Evolutionary conservation across 2,329 filamentous ascomycete genomes (phyloP).

Genomic region (Nothophoma quercina): DNA sequence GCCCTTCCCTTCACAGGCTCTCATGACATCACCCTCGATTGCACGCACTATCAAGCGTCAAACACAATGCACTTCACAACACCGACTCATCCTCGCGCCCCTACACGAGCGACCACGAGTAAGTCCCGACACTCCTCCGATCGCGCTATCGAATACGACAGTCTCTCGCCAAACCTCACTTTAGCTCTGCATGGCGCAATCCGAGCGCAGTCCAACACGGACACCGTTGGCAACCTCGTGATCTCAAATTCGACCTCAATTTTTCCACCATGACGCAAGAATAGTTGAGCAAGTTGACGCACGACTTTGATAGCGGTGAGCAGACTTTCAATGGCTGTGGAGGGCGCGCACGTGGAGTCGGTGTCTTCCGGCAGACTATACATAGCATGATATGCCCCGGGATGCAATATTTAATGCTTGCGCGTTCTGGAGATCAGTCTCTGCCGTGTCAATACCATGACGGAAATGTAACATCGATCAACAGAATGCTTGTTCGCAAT

Average conservation of each 20-base stretch:
- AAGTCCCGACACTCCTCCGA: conserved; percentile 3
- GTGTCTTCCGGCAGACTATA: not conserved
- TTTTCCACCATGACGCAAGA: no score
- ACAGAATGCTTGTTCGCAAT: not conserved
- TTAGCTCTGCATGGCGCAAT: not conserved
- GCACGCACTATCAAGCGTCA: no score
- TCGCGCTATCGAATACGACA: conserved; percentile 9
- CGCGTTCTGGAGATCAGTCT: not conserved
- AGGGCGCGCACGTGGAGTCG: not conserved
- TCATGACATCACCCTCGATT: not conserved
- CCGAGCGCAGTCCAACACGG: not conserved
- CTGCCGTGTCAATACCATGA: not conserved
- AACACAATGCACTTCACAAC: no score
- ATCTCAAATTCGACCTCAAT: not conserved
- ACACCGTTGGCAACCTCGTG: not conserved
- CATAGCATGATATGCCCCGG: not conserved
- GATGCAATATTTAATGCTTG: not conserved
- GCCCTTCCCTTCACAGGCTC: not conserved
- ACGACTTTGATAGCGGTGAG: not conserved
- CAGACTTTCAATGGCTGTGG: not conserved
- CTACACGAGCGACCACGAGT: not conserved
- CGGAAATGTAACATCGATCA: not conserved
- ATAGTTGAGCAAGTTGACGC: no score
- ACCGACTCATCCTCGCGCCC: not conserved
- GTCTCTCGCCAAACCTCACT: not conserved